These are phyloP conservation scores for Achaetomium macrosporum DNA, from an alignment of 2,329 filamentous ascomycete genomes.

Conservation along the genomic window DNA sequence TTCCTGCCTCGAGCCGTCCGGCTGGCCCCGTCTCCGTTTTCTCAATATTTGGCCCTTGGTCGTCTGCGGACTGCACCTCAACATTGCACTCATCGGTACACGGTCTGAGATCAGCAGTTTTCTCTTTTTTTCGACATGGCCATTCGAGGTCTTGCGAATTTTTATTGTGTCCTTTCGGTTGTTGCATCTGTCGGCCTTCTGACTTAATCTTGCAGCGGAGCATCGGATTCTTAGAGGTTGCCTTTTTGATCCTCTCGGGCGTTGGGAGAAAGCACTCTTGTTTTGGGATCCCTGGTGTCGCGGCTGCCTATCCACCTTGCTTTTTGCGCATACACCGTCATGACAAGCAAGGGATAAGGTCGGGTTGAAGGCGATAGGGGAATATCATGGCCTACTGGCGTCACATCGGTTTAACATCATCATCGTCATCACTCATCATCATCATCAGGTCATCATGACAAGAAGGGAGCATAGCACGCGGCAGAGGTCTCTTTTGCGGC, in stretches of 20 bases:
- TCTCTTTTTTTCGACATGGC: conserved; percentile 8
- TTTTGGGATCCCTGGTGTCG: conserved; percentile 14
- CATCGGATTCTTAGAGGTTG: conserved; percentile 17
- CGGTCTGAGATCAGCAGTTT: conserved; percentile 11
- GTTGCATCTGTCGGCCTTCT: conserved; percentile 13
- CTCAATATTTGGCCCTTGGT: no score
- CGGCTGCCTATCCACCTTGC: conserved; percentile 18
- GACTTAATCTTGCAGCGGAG: conserved; percentile 5
- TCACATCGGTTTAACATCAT: conserved; percentile 17
- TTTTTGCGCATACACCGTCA: conserved; percentile 21
- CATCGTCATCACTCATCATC: conserved; percentile 17
- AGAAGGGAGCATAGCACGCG: conserved; percentile 20
- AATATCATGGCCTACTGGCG: conserved; percentile 15
- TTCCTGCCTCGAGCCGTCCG: no score
- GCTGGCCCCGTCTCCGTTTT: not conserved
- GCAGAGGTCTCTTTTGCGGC: conserved; percentile 14
- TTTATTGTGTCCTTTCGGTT: conserved; percentile 14
- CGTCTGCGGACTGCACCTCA: not conserved
- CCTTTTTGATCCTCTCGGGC: conserved; percentile 14
- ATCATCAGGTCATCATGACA: not conserved
- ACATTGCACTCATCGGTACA: conserved; percentile 17
- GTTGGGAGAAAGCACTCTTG: conserved; percentile 14
- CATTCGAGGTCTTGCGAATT: conserved; percentile 12
- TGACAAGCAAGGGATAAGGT: conserved; percentile 22
- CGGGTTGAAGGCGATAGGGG: conserved; percentile 3